Percentiles rank a stretch among this genome's conserved stretches.
These are phyloP conservation scores for Aquilaria malaccensis DNA, from an alignment of 345 rosid species.

Conservation along the genomic window DNA sequence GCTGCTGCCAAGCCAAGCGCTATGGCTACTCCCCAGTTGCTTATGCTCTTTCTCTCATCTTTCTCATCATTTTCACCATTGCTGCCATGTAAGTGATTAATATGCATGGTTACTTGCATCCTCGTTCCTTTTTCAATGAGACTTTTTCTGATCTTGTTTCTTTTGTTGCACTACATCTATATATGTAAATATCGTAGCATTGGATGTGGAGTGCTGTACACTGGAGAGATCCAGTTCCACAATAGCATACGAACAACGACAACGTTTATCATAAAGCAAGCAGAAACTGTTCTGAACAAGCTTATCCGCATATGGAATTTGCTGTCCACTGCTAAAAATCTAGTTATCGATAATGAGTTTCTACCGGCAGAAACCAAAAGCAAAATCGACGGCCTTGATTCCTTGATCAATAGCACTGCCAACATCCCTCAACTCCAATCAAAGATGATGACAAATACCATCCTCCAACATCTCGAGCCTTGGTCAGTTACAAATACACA, in stretches of 20 bases:
- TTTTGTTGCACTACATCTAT: neutral
- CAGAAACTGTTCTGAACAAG: slow-evolving; percentile 14
- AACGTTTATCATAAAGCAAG: slow-evolving; percentile 32
- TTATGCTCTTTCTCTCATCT: slow-evolving; percentile 30
- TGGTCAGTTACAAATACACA: slow-evolving; percentile 22
- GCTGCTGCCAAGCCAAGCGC: slow-evolving; percentile 24
- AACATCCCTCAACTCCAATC: slow-evolving; percentile 14
- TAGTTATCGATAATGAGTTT: slow-evolving; percentile 19
- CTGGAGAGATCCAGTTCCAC: slow-evolving; percentile 34
- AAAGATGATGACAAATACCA: neutral
- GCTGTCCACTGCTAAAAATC: slow-evolving; percentile 31
- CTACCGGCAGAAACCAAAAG: slow-evolving; percentile 28
- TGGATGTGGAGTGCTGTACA: slow-evolving; percentile 38
- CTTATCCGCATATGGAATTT: slow-evolving; percentile 26
- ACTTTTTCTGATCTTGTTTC: neutral
- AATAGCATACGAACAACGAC: slow-evolving; percentile 22
- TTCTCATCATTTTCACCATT: slow-evolving; percentile 42
- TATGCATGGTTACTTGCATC: no score
- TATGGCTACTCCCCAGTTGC: slow-evolving; percentile 32
- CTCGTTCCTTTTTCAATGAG: no score
- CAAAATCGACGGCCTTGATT: slow-evolving; percentile 28
- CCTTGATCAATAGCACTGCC: slow-evolving; percentile 12
- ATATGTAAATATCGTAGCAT: slow-evolving; percentile 16
- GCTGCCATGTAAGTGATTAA: slow-evolving; percentile 31
- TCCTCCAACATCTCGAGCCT: slow-evolving; percentile 17